Conservation (phyloP, 2,329 filamentous ascomycete species). For the Hypoxylon sp. region DNA sequence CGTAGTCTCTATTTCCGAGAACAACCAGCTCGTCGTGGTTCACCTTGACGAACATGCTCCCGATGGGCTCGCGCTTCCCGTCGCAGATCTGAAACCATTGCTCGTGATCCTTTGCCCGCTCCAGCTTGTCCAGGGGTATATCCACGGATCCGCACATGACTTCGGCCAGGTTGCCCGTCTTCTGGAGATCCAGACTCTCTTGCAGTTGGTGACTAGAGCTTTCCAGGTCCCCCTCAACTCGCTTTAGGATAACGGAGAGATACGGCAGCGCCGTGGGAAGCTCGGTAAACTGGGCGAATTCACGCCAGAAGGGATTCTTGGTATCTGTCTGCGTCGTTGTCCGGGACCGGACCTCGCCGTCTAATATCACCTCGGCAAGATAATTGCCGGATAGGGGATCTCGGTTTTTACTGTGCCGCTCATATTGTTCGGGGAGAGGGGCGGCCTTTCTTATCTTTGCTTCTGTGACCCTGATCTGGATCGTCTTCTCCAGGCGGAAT, state of each 20-base stretch:
- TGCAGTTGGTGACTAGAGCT: constrained; percentile 55
- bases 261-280: constrained; percentile 73
- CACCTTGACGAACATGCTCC: constrained; percentile 84
- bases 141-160: constrained; percentile 77
- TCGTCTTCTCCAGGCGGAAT: constrained; percentile 69
- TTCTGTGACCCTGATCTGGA: constrained; percentile 66
- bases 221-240: constrained; percentile 61
- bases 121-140: constrained; percentile 79
- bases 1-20: constrained; percentile 84
- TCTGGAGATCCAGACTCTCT: constrained; percentile 53
- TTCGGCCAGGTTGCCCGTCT: constrained; percentile 57
- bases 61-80: constrained; percentile 76
- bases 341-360: constrained; percentile 79
- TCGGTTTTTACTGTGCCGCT: constrained; percentile 48
- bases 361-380: constrained; percentile 79
- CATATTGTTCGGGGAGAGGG: constrained; percentile 40
- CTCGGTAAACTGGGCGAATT: constrained; percentile 80
- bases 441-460: constrained; percentile 63
- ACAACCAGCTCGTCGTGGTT: constrained; percentile 90
- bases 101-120: constrained; percentile 79
- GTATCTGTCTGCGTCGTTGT: constrained; percentile 76
- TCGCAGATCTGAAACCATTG: constrained; percentile 88
- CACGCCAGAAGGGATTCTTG: constrained; percentile 81
- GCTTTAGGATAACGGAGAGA: constrained; percentile 76
- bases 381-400: constrained; percentile 71